These are phyloP conservation scores for Keqinozyma sinolaborantium DNA, from an alignment of 1,139 yeast genomes.

Conservation along the genomic window DNA sequence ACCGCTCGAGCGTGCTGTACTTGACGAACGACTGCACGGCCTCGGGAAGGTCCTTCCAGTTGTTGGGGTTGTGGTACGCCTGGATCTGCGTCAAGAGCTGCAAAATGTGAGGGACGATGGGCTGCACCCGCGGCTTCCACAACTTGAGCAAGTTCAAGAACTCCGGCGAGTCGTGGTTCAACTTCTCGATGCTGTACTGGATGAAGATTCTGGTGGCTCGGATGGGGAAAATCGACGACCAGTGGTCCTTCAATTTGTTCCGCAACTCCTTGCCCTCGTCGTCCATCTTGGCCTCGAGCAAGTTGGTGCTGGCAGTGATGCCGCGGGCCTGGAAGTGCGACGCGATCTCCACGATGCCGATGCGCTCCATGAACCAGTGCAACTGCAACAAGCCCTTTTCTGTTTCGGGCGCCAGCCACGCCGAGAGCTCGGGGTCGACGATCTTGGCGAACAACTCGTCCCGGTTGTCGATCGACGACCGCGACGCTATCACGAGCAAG, in stretches of 20 bases:
- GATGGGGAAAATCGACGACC: conserved; percentile 94
- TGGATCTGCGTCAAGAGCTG: conserved; percentile 87
- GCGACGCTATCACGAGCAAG: conserved; percentile 82
- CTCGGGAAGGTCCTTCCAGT: conserved; percentile 83
- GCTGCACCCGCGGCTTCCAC: conserved; percentile 93
- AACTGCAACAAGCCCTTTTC: conserved; percentile 85
- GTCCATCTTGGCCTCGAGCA: conserved; percentile 81
- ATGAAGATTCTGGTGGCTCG: conserved; percentile 93
- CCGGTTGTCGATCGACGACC: conserved; percentile 68
- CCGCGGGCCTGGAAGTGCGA: conserved; percentile 83
- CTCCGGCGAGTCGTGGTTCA: conserved; percentile 74
- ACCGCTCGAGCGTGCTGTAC: conserved; percentile 85
- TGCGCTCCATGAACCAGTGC: conserved; percentile 97
- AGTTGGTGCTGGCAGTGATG: conserved; percentile 71
- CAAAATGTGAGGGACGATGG: conserved; percentile 85
- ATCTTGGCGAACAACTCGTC: conserved; percentile 77
- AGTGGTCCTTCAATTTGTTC: conserved; percentile 76
- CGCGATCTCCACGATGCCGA: conserved; percentile 92
- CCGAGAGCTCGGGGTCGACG: conserved; percentile 87
- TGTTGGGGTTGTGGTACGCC: conserved; percentile 89
- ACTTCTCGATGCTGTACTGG: conserved; percentile 91
- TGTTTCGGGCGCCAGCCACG: conserved; percentile 92
- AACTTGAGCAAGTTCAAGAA: conserved; percentile 66
- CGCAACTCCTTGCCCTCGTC: conserved; percentile 81
- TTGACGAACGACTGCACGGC: conserved; percentile 90